Conservation (phyloP, 805 yeast genomes). For the Saturnispora gosingensis region DNA sequence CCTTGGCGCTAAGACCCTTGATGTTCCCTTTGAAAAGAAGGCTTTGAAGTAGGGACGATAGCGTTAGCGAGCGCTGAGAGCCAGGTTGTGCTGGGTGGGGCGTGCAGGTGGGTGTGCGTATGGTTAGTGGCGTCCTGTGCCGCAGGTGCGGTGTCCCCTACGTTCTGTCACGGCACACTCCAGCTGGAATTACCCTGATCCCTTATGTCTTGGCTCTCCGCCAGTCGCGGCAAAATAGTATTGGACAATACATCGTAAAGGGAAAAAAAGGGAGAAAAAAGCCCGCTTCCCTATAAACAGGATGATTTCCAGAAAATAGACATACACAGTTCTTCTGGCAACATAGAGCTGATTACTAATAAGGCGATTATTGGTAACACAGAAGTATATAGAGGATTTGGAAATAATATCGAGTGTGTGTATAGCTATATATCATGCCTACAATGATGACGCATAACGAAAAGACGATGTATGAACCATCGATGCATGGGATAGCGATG, state of each 20-base stretch:
- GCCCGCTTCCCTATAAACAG: neutral
- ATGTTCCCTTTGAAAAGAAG: neutral
- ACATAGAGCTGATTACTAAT: neutral
- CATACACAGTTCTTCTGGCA: neutral
- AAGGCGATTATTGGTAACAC: neutral
- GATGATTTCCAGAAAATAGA: neutral
- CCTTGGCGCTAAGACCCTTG: slow-evolving; percentile 4
- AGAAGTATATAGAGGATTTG: too few species aligned
- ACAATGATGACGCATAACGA: neutral
- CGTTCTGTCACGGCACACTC: neutral
- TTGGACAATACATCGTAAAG: neutral
- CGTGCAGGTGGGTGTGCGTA: neutral
- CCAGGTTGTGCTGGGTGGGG: neutral
- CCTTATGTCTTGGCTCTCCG: neutral
- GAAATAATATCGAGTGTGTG: neutral
- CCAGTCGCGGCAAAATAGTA: neutral
- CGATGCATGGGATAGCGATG: neutral
- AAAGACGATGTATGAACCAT: neutral
- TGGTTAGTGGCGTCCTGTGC: too few species aligned
- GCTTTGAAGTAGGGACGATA: neutral
- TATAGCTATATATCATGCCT: neutral
- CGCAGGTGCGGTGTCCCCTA: too few species aligned
- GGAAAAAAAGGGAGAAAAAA: neutral
- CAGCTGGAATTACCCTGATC: neutral
- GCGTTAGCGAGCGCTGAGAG: neutral